Percentiles rank a stretch among this genome's conserved stretches.
Conservation (phyloP, 2,329 filamentous ascomycete species). For the Lasiodiplodia theobromae region DNA sequence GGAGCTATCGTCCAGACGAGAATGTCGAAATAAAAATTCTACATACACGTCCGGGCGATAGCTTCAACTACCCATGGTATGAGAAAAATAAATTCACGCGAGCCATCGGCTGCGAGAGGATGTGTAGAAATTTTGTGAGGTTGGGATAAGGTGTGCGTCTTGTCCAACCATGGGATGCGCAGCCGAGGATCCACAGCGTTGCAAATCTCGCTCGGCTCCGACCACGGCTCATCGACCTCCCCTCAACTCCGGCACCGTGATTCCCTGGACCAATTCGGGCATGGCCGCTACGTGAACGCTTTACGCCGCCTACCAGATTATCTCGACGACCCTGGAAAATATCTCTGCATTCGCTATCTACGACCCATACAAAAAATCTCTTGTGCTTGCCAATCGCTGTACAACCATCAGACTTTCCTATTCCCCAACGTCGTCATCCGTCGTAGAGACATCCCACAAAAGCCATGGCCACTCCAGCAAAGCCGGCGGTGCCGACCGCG, state of each 20-base stretch:
- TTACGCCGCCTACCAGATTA: too few relatives aligned
- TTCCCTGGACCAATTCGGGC: too few relatives aligned
- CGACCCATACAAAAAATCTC: background rate
- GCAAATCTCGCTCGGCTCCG: slow-evolving; percentile 17
- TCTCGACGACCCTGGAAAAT: too few relatives aligned
- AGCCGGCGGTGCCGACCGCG: background rate
- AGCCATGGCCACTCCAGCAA: background rate
- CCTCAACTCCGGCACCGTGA: background rate
- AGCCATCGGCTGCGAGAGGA: background rate
- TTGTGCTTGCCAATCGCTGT: too few relatives aligned
- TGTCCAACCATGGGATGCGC: slow-evolving; percentile 5
- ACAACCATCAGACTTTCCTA: background rate
- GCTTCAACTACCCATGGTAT: too few relatives aligned
- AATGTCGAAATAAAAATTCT: too few relatives aligned
- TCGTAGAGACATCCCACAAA: background rate
- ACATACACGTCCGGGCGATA: too few relatives aligned
- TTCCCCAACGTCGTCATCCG: background rate
- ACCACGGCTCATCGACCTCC: background rate
- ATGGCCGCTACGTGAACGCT: too few relatives aligned
- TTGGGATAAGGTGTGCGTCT: slow-evolving; percentile 6
- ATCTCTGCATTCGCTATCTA: too few relatives aligned
- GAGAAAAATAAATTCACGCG: too few relatives aligned
- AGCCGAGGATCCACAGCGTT: slow-evolving; percentile 13
- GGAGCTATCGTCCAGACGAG: background rate
- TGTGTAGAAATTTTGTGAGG: background rate